phyloP scores from a whole-genome alignment of 495 filamentous ascomycete species.

The Penicillium alfredii region DNA sequence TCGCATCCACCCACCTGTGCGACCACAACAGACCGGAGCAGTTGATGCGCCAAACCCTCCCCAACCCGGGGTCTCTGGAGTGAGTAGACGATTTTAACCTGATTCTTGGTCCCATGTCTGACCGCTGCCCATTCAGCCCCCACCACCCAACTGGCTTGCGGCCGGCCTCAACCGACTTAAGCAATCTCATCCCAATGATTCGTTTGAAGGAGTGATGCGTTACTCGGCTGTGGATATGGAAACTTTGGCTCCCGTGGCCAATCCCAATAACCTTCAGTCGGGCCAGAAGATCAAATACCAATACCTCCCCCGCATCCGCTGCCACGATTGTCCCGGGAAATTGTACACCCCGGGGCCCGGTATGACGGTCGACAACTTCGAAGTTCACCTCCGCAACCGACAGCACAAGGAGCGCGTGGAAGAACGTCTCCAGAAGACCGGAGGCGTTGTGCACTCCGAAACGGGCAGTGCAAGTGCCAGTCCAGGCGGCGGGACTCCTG shows the following conservation, averaged over 20 bases:
- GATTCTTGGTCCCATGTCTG: constrained; percentile 15
- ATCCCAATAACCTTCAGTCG: constrained; percentile 44
- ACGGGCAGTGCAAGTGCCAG: constrained; percentile 17
- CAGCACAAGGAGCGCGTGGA: constrained; percentile 72
- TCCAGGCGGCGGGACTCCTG: constrained; percentile 10
- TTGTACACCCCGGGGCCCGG: constrained; percentile 84
- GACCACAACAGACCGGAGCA: constrained; percentile 53
- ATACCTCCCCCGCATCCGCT: constrained; percentile 80
- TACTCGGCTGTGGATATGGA: constrained; percentile 67
- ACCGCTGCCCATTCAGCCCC: constrained; percentile 54
- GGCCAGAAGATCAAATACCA: constrained; percentile 55
- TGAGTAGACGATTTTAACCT: constrained; percentile 44
- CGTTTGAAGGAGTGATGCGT: constrained; percentile 83
- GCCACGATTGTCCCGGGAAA: constrained; percentile 88
- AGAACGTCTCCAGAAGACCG: constrained; percentile 34
- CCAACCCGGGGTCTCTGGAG: constrained; percentile 49
- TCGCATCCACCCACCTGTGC: constrained; percentile 25
- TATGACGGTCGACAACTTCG: constrained; percentile 79
- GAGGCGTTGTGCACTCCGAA: constrained; percentile 3
- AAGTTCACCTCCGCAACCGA: constrained; percentile 79
- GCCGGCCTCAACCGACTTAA: constrained; percentile 58
- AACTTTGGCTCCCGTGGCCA: constrained; percentile 50
- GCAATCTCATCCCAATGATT: constrained; percentile 62
- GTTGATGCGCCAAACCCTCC: constrained; percentile 57
- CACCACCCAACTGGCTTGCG: constrained; percentile 75